Evolutionary conservation across 164 flowering plant species (phyloP), one percentile per base, ranked within the genome.

Genomic region (Brasenia schreberi): DNA sequence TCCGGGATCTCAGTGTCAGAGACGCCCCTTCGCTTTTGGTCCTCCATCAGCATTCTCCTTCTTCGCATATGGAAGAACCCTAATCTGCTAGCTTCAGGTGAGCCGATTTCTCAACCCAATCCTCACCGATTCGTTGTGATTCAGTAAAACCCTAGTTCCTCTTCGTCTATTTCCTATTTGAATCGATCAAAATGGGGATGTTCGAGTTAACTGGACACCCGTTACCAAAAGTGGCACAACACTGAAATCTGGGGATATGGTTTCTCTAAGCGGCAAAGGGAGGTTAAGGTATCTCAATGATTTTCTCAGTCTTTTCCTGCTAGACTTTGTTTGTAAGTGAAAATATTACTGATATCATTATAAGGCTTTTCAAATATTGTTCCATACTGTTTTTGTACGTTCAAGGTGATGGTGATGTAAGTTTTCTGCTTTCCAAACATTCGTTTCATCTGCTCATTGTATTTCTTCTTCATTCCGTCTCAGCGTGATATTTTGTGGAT

Each of bases 231-330:
- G 82, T 65, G 92, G 88, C 62, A 73, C 86, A n/a, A 79, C 80
- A 0, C 78, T 90, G 3, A 93, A 82, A 79, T 79, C 85, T 39
- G 98, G 95, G 9, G 98, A 93, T 75, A 68, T 85, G 42, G 81
- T 93, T 67, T 93, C 97, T 0, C 90, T 93, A 18, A 86, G 89
- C 68, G 96, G 98, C 43, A 79, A 82, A 77, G 97, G 98, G 70
- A 84, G 97, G 73, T 70, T 90, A 85, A 90, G 88, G 98, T 90
- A 16, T 64, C 75, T 65, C 62, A 52, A 43, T 64, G 23, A 44
- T 14, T 11, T 64, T 64, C 17, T 6, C 66, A 16, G 12, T 44
- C 53, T 12, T 17, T 17, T 62, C 12, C 10, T 42, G 49, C 6
- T 18, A 11, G 33, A 17, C 18, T 10, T 61, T 18, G 42, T 18